Base-by-base conservation (phyloP, 2,329 filamentous ascomycete species). In the Trichophyton benhamiae region DNA sequence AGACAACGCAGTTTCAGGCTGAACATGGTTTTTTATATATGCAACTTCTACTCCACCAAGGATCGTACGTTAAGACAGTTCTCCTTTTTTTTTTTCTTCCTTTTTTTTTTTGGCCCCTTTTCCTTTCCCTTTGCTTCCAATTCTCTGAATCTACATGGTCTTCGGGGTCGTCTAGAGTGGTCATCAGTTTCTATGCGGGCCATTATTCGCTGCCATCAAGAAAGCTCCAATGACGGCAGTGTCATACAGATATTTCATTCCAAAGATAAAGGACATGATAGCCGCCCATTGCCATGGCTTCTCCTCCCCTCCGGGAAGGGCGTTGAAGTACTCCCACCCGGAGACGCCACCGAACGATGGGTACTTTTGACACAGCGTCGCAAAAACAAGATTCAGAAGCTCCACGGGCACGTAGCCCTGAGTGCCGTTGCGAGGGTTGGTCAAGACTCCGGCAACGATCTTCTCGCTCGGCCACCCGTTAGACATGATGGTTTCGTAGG, bases 291-390 rank as follows among this genome's bases (percentile, higher is more conserved):
- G 79, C 87, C 87, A 92, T 0, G 89, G 88, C 61, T 79, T 75
- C 11, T 77, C 76, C 1, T 70, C 71, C 25, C 82, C 85, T 0
- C 85, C 86, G 0, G 88, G 87, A 62, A 85, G 72, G 61, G 86
- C 83, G 76, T 95, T 95, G 76, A 92, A 96, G 72, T 94, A 96
- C 76, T 96, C 91, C 91, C 91, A 96, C 1, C 90, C 90, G 85
- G 94, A 94, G 5, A 96, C 85, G 0, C 91, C 91, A 0, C 91
- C 91, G 71, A 96, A 94, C 0, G 77, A 76, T 1, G 82, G 82
- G 67, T 88, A 88, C 62, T 79, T 79, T 41, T 82, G 76, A 41
- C 80, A 75, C 65, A 91, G 70, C 46, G 78, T 70, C 33, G 78
- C 78, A 52, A 90, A 71, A 20, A 87, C 82, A 17, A 77, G 75